phyloP scores from a whole-genome alignment of 768 basidiomycete genomes.

The Amanita inopinata region DNA sequence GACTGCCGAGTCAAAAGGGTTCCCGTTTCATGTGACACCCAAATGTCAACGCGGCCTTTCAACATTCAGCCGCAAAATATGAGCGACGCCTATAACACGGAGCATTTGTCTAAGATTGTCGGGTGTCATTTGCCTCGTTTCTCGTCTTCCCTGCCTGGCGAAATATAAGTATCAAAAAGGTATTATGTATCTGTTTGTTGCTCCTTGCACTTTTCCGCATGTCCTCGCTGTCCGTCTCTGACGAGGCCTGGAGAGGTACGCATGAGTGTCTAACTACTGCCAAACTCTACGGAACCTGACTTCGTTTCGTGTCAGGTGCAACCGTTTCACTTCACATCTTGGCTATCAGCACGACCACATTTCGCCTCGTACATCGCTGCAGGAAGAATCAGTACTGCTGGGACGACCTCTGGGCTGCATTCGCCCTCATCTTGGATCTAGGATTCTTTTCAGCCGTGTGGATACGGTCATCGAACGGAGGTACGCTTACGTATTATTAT shows the following conservation, averaged over 20 bases:
- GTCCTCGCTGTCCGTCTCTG: neutral
- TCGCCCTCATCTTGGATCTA: conserved; percentile 13
- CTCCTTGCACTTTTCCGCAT: neutral
- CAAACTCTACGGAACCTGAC: neutral
- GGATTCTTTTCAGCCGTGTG: conserved; percentile 11
- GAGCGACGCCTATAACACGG: neutral
- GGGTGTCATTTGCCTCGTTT: neutral
- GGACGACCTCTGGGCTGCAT: conserved; percentile 16
- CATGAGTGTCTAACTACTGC: neutral
- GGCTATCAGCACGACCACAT: conserved; percentile 12
- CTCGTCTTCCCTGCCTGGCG: conserved; percentile 18
- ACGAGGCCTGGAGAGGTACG: neutral
- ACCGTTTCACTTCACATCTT: conserved; percentile 12
- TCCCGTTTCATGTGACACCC: no score
- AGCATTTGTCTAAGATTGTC: neutral
- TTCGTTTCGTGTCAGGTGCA: neutral
- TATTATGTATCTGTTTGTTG: conserved; percentile 23
- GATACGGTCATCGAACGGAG: conserved; percentile 5
- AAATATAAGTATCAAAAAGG: conserved; percentile 41
- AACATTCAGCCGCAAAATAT: no score
- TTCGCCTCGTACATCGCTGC: conserved; percentile 14
- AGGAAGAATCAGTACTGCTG: conserved; percentile 14
- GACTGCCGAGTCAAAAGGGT: no score
- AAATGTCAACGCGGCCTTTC: no score
- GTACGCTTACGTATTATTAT: conserved; percentile 3